Evolutionary conservation across 805 yeast genomes (phyloP).

Genomic region (Yarrowia osloensis): DNA sequence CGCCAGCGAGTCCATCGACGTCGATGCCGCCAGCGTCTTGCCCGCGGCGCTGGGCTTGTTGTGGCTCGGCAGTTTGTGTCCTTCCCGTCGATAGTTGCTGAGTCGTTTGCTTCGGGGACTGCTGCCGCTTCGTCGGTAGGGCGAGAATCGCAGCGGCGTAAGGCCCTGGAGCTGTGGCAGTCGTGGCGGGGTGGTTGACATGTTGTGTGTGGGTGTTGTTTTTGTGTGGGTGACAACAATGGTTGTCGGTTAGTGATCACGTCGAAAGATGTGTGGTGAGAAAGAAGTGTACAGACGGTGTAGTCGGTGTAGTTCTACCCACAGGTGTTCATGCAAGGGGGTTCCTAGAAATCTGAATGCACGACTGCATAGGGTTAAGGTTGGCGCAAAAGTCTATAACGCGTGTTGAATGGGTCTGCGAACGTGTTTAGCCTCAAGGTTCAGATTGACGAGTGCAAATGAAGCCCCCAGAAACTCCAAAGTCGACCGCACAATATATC

Average conservation of each 20-base stretch:
- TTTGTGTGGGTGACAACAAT: neutral
- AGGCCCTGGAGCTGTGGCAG: conserved; percentile 30
- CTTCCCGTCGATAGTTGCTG: neutral
- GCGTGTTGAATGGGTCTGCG: neutral
- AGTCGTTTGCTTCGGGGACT: conserved; percentile 19
- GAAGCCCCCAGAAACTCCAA: neutral
- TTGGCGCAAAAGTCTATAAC: neutral
- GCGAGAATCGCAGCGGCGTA: conserved; percentile 27
- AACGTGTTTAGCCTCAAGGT: neutral
- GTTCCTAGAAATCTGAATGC: conserved; percentile 3
- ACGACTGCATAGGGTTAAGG: neutral
- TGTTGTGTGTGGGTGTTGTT: neutral
- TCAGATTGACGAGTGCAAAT: neutral
- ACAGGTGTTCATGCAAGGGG: conserved; percentile 7
- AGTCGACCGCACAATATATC: too few relatives aligned
- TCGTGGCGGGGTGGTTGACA: conserved; percentile 24
- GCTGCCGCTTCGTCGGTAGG: conserved; percentile 1
- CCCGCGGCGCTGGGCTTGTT: neutral
- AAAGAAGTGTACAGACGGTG: neutral
- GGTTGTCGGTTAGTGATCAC: neutral
- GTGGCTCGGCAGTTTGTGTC: neutral
- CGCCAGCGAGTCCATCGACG: conserved; percentile 16
- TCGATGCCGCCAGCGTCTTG: neutral
- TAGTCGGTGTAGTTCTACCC: neutral
- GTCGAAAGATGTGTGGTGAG: neutral